Evolutionary conservation across 129 eudicot species (phyloP).

Genomic region (Flaveria sonorensis): DNA sequence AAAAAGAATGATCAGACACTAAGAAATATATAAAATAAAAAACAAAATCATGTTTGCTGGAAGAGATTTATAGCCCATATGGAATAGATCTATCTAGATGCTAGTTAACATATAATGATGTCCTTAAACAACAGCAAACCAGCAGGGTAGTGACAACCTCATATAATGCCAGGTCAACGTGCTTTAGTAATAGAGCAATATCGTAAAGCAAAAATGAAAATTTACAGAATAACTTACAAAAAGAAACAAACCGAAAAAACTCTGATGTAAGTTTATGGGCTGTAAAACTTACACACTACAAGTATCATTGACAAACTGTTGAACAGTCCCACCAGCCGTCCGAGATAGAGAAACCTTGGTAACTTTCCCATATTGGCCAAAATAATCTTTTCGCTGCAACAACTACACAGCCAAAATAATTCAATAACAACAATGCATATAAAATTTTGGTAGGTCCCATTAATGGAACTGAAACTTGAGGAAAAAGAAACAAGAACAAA

Average conservation of each 20-base stretch:
- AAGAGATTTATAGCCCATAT: not conserved
- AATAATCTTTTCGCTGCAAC: conserved; percentile 64
- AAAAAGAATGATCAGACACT: not conserved
- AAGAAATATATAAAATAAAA: not conserved
- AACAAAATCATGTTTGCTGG: not conserved
- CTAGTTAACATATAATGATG: conserved; percentile 4
- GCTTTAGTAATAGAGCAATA: not conserved
- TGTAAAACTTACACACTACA: conserved; percentile 72
- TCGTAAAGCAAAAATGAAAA: not conserved
- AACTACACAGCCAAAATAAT: conserved; percentile 43
- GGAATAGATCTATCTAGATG: conserved; percentile 15
- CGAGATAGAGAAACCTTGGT: conserved; percentile 77
- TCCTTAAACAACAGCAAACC: not conserved
- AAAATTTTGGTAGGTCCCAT: not conserved
- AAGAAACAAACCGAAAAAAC: not conserved
- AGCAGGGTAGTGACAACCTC: not conserved
- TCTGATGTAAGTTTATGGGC: not conserved
- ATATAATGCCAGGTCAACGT: not conserved
- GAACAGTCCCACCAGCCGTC: conserved; percentile 78
- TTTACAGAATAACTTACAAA: not conserved
- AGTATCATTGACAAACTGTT: conserved; percentile 71
- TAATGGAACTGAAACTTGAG: not conserved
- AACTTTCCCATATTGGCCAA: conserved; percentile 88
- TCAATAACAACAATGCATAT: conserved; percentile 8
- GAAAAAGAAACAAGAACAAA: conserved; percentile 3